phyloP scores from a whole-genome alignment of 129 eudicot genomes.

The Saposhnikovia divaricata region DNA sequence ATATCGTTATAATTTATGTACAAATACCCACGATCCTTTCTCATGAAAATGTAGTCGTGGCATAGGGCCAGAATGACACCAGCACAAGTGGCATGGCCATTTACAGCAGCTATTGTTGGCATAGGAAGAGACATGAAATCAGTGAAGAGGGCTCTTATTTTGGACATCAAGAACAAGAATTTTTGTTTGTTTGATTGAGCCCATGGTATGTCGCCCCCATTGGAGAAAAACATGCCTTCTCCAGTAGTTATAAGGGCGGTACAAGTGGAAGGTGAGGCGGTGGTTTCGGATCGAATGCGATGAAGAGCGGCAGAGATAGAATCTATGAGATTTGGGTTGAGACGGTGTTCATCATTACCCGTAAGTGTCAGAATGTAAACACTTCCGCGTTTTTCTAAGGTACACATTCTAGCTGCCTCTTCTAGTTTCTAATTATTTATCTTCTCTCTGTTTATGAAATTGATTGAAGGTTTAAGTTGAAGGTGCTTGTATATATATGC shows the following conservation, averaged over 20 bases:
- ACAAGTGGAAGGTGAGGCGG: slow-evolving; percentile 10
- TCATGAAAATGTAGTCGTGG: slow-evolving; percentile 70
- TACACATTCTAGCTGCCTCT: slow-evolving; percentile 35
- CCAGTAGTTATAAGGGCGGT: slow-evolving; percentile 68
- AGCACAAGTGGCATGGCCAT: slow-evolving; percentile 65
- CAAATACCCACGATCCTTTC: slow-evolving; percentile 55
- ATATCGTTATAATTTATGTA: slow-evolving; percentile 18
- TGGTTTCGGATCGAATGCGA: slow-evolving; percentile 30
- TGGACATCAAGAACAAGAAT: slow-evolving; percentile 27
- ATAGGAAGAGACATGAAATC: slow-evolving; percentile 60
- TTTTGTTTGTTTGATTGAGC: slow-evolving; percentile 27
- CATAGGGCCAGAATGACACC: slow-evolving; percentile 46
- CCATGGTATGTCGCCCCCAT: slow-evolving; percentile 70
- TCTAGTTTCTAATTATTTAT: too few species aligned
- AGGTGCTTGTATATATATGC: too few species aligned
- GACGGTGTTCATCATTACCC: slow-evolving; percentile 73
- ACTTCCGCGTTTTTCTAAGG: slow-evolving; percentile 48
- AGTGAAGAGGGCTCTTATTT: slow-evolving; percentile 40
- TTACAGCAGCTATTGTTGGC: slow-evolving; percentile 79
- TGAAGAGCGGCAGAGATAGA: slow-evolving; percentile 35
- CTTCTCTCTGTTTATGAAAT: too few species aligned
- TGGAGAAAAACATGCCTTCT: slow-evolving; percentile 76
- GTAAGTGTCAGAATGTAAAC: slow-evolving; percentile 61
- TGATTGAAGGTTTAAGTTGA: too few species aligned
- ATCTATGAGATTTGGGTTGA: slow-evolving; percentile 53